Base-by-base conservation (phyloP, 2,329 filamentous ascomycete genomes). In the Tolypocladium endophyticum region DNA sequence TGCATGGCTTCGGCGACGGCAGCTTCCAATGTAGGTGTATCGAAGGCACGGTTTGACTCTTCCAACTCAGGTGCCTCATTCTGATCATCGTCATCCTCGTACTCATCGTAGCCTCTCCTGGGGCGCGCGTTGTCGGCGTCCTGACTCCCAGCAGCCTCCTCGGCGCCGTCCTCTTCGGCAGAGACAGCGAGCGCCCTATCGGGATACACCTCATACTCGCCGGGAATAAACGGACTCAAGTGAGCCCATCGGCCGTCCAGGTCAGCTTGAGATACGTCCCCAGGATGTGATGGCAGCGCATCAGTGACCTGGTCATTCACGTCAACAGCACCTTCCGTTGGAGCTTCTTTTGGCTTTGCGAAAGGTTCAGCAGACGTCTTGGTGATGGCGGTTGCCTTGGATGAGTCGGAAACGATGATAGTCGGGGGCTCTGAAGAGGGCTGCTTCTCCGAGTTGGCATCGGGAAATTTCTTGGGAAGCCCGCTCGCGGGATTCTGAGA, bases 151-250 rank as follows among this genome's bases (percentile, higher is more conserved):
- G 52, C 62, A 25, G 61, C 58, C 23, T 64, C 61, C 45, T 66
- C 65, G 9, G 33, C 39, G 25, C 23, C 41, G 2, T 39, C 52
- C 20, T 57, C 53, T 3, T 56, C 55, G 20, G 43, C 36, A 33
- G 23, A 35, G 36, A 45, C 33, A 14, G 43, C 58, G 30, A 33
- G 36, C 12, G 23, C 56, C 33, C 53, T 53, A 11, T 23, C 54
- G 1, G 76, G 76, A 53, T 77, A 77, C 2, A 68, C 63, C 30
- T 72, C 63, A 58, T 68, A 74, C 60, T 77, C 74, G 20, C 70
- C 73, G 36, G 72, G 69, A 9, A 78, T 60, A 56, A 76, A 78
- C 4, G 76, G 73, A 2, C 73, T 77, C 11, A 78, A 67, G 47
- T 75, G 64, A 25, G 73, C 66, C 72, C 74, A 77, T 28, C 71